Conservation (phyloP, 257 asterid species). For the Sherardia arvensis region DNA sequence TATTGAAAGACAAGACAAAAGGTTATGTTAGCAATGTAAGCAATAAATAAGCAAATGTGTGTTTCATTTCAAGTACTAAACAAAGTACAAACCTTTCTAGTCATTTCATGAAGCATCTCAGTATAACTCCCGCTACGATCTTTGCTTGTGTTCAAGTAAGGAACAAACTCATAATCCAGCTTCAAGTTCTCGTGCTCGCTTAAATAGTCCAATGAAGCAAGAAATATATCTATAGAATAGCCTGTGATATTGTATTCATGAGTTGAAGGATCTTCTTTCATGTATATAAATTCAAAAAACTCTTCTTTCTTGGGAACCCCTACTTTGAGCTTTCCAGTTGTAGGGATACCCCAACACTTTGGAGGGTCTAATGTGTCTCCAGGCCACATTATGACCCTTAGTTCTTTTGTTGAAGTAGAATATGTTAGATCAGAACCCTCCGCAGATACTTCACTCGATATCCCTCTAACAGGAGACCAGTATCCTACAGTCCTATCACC, state of each 20-base stretch:
- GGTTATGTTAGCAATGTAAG: background rate
- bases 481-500: constrained; percentile 29
- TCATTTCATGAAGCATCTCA: constrained; percentile 10
- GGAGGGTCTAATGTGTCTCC: constrained; percentile 14
- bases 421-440: constrained; percentile 3
- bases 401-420: constrained; percentile 13
- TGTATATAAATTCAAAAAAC: constrained; percentile 9
- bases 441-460: constrained; percentile 1
- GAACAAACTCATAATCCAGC: constrained; percentile 5
- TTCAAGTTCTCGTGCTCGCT: background rate
- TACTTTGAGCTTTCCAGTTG: constrained; percentile 12
- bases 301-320: constrained; percentile 16
- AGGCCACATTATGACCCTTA: constrained; percentile 15
- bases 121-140: background rate
- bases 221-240: constrained; percentile 10
- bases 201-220: constrained; percentile 3
- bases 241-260: constrained; percentile 5
- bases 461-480: constrained; percentile 25
- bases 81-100: constrained; percentile 7
- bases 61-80: too few relatives aligned
- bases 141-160: constrained; percentile 1
- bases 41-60: too few relatives aligned
- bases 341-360: constrained; percentile 14
- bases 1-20: background rate
- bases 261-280: constrained; percentile 8